These are phyloP conservation scores for Mrakia frigida DNA, from an alignment of 768 basidiomycete genomes.

Conservation along the genomic window DNA sequence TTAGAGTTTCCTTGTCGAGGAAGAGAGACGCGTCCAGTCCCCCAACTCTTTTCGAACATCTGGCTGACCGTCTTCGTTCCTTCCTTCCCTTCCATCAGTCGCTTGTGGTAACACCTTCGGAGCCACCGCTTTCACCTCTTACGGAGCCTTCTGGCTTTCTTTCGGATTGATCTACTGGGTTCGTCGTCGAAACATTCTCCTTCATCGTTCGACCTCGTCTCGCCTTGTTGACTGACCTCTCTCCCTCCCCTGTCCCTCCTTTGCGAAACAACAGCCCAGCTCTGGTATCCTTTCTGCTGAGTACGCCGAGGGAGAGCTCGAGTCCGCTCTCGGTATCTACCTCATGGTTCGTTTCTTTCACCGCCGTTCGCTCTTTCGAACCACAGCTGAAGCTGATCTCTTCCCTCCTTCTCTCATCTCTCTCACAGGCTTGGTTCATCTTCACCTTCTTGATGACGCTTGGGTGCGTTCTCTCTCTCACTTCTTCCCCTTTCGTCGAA, in stretches of 20 bases:
- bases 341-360: too few relatives aligned
- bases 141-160: constrained; percentile 30
- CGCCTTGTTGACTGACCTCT: background rate
- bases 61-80: background rate
- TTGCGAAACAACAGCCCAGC: background rate
- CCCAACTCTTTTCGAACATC: background rate
- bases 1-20: background rate
- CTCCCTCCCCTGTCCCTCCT: background rate
- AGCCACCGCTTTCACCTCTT: constrained; percentile 30
- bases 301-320: constrained; percentile 29
- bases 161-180: constrained; percentile 27
- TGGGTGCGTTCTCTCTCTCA: background rate
- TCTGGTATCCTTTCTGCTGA: constrained; percentile 20
- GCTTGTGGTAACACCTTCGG: constrained; percentile 33
- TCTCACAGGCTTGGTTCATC: constrained; percentile 16
- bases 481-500: too few relatives aligned
- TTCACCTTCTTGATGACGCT: constrained; percentile 30
- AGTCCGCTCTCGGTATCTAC: constrained; percentile 25
- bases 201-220: background rate
- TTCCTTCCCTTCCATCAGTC: background rate
- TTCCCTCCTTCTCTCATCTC: background rate
- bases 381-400: too few relatives aligned
- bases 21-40: background rate
- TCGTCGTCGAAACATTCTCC: background rate
- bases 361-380: too few relatives aligned